Evolutionary conservation across 192 early-diverging fungal genomes (phyloP).

Genomic region (Jimgerdemannia flammicorona): DNA sequence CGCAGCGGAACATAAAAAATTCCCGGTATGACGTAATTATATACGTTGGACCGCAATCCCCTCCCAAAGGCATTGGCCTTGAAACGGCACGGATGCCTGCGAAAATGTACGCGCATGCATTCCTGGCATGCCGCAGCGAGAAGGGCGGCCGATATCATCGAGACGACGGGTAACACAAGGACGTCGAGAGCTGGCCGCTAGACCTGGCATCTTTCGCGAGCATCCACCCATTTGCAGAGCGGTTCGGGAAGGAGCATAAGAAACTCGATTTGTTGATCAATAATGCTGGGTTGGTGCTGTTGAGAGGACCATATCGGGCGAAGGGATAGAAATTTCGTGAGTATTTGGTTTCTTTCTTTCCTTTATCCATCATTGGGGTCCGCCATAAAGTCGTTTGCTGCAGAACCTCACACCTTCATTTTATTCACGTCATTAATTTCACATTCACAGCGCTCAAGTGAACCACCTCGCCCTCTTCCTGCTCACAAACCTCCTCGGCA

Average conservation of each 20-base stretch:
- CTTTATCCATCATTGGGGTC: too few relatives aligned
- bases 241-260: slow-evolving; percentile 25
- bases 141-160: background rate
- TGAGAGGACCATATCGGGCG: too few relatives aligned
- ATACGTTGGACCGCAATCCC: too few relatives aligned
- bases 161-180: background rate
- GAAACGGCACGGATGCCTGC: slow-evolving; percentile 21
- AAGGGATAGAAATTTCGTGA: too few relatives aligned
- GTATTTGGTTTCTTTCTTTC: too few relatives aligned
- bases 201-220: slow-evolving; percentile 32
- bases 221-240: slow-evolving; percentile 29
- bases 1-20: too few relatives aligned
- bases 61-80: slow-evolving; percentile 17
- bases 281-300: slow-evolving; percentile 44
- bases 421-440: background rate
- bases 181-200: background rate
- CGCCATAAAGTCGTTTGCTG: too few relatives aligned
- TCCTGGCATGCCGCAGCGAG: slow-evolving; percentile 21
- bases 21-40: too few relatives aligned
- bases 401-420: too few relatives aligned
- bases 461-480: slow-evolving; percentile 12
- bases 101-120: slow-evolving; percentile 10
- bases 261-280: slow-evolving; percentile 49
- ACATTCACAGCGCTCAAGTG: slow-evolving; percentile 4
- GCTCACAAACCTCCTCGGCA: slow-evolving; percentile 7